Evolutionary conservation across 75 land plant species (phyloP).

Genomic region (Cryptomeria japonica): DNA sequence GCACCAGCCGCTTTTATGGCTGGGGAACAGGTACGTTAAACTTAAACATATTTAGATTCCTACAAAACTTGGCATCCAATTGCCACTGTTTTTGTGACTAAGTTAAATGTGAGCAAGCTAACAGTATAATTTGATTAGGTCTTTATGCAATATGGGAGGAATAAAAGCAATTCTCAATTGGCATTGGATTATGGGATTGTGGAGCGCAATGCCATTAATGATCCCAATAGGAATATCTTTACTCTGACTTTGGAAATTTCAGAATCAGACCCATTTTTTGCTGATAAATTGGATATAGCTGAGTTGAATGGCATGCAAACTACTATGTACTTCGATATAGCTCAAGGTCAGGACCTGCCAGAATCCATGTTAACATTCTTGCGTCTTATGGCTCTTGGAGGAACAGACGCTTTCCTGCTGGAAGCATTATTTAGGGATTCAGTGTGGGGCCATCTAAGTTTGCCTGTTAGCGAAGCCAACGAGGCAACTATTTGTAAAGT

Average conservation of each 20-base stretch:
- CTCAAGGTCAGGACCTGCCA: conserved; percentile 62
- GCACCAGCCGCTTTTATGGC: conserved; percentile 55
- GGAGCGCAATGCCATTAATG: conserved; percentile 33
- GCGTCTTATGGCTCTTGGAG: conserved; percentile 76
- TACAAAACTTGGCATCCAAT: neutral
- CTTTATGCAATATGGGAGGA: conserved; percentile 84
- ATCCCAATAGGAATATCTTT: conserved; percentile 41
- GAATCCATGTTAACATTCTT: conserved; percentile 72
- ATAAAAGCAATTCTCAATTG: conserved; percentile 87
- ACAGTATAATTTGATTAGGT: conserved; percentile 42
- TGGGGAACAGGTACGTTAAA: conserved; percentile 72
- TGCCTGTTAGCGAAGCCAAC: conserved; percentile 82
- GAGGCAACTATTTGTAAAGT: conserved; percentile 82
- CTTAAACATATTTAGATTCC: neutral
- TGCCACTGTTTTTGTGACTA: neutral
- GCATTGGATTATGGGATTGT: conserved; percentile 93
- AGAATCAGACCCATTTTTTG: conserved; percentile 78
- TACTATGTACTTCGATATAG: conserved; percentile 72
- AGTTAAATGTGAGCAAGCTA: neutral
- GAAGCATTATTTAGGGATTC: conserved; percentile 86
- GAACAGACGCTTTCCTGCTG: conserved; percentile 86
- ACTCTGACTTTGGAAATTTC: conserved; percentile 75
- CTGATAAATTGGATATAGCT: conserved; percentile 91
- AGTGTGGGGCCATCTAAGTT: conserved; percentile 78
- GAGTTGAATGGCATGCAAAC: conserved; percentile 78